These are phyloP conservation scores for Epipyxis sp. DNA, from an alignment of 108 stramenopile species.

Conservation along the genomic window DNA sequence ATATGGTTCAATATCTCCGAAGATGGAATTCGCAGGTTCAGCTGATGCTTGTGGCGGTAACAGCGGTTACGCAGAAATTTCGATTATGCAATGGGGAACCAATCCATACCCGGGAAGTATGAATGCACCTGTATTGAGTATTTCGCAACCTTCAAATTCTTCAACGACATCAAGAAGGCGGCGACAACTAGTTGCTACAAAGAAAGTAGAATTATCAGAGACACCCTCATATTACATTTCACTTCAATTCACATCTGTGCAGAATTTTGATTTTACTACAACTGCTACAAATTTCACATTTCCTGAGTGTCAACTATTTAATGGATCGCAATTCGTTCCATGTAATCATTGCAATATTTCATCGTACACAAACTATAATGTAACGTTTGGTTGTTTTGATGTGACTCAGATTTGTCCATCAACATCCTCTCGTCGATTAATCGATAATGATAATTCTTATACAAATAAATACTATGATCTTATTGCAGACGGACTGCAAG, in stretches of 20 bases:
- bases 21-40: background rate
- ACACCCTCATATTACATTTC: background rate
- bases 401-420: background rate
- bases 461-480: no score
- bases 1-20: background rate
- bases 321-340: background rate
- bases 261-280: background rate
- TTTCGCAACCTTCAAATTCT: no score
- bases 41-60: background rate
- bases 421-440: no score
- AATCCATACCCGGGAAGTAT: background rate
- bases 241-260: background rate
- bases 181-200: no score
- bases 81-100: background rate
- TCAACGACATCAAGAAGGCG: no score
- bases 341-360: background rate
- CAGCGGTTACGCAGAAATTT: background rate
- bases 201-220: no score
- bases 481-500: no score
- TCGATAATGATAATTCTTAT: no score
- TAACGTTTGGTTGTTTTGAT: background rate
- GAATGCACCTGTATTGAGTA: no score
- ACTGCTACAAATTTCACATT: constrained; percentile 10
- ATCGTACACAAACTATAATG: constrained; percentile 12
- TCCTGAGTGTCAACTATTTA: background rate